Evolutionary conservation across 495 filamentous ascomycete species (phyloP), one percentile per base, ranked within the genome.

Genomic region (Amorphotheca resinae): DNA sequence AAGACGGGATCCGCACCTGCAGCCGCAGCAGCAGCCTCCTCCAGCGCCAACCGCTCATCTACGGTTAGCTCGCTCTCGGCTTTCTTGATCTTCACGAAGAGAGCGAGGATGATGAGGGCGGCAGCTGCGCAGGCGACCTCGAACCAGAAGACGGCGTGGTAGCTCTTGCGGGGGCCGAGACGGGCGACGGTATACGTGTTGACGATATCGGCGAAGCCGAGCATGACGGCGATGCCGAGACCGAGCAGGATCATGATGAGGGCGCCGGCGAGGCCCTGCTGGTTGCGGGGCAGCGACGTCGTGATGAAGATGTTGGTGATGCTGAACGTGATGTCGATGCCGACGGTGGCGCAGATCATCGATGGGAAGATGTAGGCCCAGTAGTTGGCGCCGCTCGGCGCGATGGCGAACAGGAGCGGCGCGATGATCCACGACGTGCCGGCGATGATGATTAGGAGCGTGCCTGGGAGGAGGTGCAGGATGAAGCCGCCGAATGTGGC

Each of bases 251-350:
- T 63, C 53, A 67, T 66, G 31, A 68, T 63, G 9, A 69, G 57
- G 0, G 78, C 85, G 0, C 86, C 87, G 0, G 84, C 84, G 0
- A 87, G 66, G 1, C 83, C 84, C 57, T 93, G 87, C 31, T 74
- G 69, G 7, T 70, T 64, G 30, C 71, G 68, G 0, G 84, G 80
- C 51, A 91, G 64, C 4, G 71, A 73, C 0, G 81, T 84, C 0
- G 82, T 87, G 56, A 89, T 81, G 57, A 91, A 93, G 35, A 93
- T 76, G 53, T 87, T 91, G 28, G 82, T 73, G 6, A 93, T 67
- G 51, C 84, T 87, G 67, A 80, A 93, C 20, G 77, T 82, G 46
- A 91, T 78, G 52, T 94, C 87, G 35, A 93, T 80, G 4, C 81
- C 87, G 26, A 88, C 64, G 0, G 87, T 93, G 2, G 75, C 79